Evolutionary conservation across 2,329 filamentous ascomycete genomes (phyloP).

Genomic region (Colletotrichum coccodes): DNA sequence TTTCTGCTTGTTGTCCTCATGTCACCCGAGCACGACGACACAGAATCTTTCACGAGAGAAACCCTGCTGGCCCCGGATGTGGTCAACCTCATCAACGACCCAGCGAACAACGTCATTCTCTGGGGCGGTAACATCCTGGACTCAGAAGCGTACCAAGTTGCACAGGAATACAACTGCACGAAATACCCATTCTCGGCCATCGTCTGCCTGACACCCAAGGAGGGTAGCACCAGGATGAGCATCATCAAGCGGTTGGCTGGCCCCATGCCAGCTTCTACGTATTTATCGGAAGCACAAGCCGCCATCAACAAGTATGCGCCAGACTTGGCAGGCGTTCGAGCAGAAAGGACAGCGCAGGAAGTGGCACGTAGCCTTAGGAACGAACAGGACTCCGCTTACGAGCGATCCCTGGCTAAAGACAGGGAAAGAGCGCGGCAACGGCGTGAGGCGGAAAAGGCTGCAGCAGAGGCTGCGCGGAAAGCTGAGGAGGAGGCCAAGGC

Average conservation of each 20-base stretch:
- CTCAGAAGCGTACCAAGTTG: slow-evolving; percentile 92
- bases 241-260: slow-evolving; percentile 84
- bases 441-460: slow-evolving; percentile 79
- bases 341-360: slow-evolving; percentile 82
- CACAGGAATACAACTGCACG: slow-evolving; percentile 86
- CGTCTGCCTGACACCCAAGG: slow-evolving; percentile 86
- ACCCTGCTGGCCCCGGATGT: slow-evolving; percentile 84
- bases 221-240: slow-evolving; percentile 89
- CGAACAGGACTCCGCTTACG: slow-evolving; percentile 93
- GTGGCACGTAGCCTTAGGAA: slow-evolving; percentile 83
- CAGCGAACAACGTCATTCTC: slow-evolving; percentile 81
- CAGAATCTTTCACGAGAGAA: slow-evolving; percentile 80
- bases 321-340: slow-evolving; percentile 79
- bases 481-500: slow-evolving; percentile 71
- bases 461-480: slow-evolving; percentile 73
- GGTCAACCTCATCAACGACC: slow-evolving; percentile 77
- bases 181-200: slow-evolving; percentile 92
- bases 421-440: slow-evolving; percentile 82
- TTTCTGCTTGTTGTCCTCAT: slow-evolving; percentile 90
- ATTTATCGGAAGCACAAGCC: slow-evolving; percentile 78
- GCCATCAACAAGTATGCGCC: slow-evolving; percentile 81
- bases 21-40: slow-evolving; percentile 96
- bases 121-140: slow-evolving; percentile 96
- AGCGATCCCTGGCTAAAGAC: slow-evolving; percentile 88
- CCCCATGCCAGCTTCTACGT: slow-evolving; percentile 74